Evolutionary conservation across 306 rosid genomes (phyloP), one percentile per base, ranked within the genome.

Genomic region (Pyrus bretschneideri): DNA sequence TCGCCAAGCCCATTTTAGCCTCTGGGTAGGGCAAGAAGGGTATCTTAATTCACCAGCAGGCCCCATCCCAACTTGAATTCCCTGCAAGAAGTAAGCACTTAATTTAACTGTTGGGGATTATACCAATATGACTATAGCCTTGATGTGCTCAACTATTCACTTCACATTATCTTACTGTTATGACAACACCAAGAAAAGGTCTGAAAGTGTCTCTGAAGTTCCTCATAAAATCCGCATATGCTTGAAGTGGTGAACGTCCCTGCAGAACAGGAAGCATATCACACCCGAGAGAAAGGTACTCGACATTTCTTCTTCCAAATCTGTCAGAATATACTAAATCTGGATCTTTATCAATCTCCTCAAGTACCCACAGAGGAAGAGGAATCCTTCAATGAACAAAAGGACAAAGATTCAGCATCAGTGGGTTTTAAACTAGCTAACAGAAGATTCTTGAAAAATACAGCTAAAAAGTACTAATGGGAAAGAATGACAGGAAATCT

Each of bases 51-150:
- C 98, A 85, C 98, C 94, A 61, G 81, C 91, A 65, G 96, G 98
- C 81, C 98, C 97, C 97, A 93, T 86, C 79, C 97, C 98, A 74
- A 93, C 82, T 83, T 85, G 97, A 76, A 91, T 87, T 76, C 96
- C 96, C 98, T 93, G 86, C 72, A 82, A 79, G 59, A 74, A 44
- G 21, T 81, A 11, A 84, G 45, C 63, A 70, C 49, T 77, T 63
- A n/a, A 49, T 59, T 44, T 57, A 63, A 49, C 55, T 62, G 78
- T 21, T 81, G 49, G 22, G 66, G 22, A 76, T 62, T 80, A 42
- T 57, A 31, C 51, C 11, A 58, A 54, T 44, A 31, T 3, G 51
- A 71, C 65, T 40, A 57, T 31, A 73, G 31, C 70, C 71, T 63
- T 67, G 62, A 55, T 14, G 46, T 57, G 75, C 75, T 67, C 70